Conservation (phyloP, 768 basidiomycete genomes). For the Pulveroboletus sp. region DNA sequence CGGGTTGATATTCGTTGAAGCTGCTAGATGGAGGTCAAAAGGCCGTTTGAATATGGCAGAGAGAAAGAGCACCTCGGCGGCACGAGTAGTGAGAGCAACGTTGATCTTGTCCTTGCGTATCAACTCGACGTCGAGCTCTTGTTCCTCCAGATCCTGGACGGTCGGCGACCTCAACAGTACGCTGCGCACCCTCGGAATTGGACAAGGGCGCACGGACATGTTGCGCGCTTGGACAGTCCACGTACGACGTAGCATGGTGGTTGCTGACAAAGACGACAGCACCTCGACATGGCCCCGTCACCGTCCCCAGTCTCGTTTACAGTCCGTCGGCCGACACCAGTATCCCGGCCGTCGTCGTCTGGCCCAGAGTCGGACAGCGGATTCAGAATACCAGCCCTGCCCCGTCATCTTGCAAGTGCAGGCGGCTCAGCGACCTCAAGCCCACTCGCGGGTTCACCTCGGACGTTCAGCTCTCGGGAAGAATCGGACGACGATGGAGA, state of each 20-base stretch:
- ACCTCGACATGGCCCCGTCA: slow-evolving; percentile 21
- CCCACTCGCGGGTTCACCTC: slow-evolving; percentile 56
- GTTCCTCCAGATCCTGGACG: slow-evolving; percentile 49
- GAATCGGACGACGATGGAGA: slow-evolving; percentile 27
- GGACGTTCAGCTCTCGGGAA: slow-evolving; percentile 22
- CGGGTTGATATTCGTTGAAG: slow-evolving; percentile 62
- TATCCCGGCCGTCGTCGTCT: slow-evolving; percentile 59
- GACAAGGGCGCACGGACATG: slow-evolving; percentile 31
- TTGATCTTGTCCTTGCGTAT: slow-evolving; percentile 52
- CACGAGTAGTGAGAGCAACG: slow-evolving; percentile 64
- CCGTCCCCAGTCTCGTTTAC: slow-evolving; percentile 73
- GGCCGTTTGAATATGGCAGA: slow-evolving; percentile 4
- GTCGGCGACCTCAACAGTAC: slow-evolving; percentile 50
- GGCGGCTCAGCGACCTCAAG: slow-evolving; percentile 47
- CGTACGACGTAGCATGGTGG: neutral
- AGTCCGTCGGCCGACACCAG: slow-evolving; percentile 73
- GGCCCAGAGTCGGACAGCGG: slow-evolving; percentile 59
- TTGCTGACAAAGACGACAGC: neutral
- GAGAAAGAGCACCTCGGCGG: slow-evolving; percentile 57
- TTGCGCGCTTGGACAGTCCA: neutral
- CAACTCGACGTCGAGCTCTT: slow-evolving; percentile 61
- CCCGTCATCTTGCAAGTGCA: slow-evolving; percentile 47
- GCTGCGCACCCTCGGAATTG: slow-evolving; percentile 44
- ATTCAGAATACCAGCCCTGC: slow-evolving; percentile 62
- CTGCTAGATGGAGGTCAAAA: slow-evolving; percentile 51